Evolutionary conservation across 2,329 filamentous ascomycete species (phyloP), one percentile per base, ranked within the genome.

Genomic region (Botryotinia calthae): DNA sequence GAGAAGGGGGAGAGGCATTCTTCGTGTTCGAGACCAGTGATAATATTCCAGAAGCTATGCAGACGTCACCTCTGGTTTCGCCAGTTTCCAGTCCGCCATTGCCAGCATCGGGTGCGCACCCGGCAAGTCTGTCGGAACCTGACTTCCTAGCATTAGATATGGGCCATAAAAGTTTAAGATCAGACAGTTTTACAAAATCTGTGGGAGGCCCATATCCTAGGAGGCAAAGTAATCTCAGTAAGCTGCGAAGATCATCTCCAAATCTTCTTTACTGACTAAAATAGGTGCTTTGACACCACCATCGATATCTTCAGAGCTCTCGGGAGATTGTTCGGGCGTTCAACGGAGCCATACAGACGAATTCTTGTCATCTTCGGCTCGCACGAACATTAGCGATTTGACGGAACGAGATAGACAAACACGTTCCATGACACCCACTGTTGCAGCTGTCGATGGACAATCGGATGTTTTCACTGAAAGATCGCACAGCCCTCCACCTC

Each of bases 1-100:
- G 96, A 62, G 96, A 99, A 81, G 96, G 94, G 70, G 96, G 96
- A 76, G 96, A 99, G 84, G 96, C 96, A 40, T 99, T 99, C 84
- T 99, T 99, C 82, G 94, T 99, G 76, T 98, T 99, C 80, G 94
- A 98, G 84, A 99, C 96, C 14, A 92, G 91, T 70, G 93, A 95
- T 77, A 91, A 90, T 79, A 96, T 99, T 73, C 96, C 96, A n/a
- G 92, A 93, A 81, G 93, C 92, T 72, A 85, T 98, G 80, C 96
- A 98, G 84, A 99, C 96, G 1, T 98, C 95, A 65, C 96, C 96
- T 48, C 86, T 98, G 70, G 93, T 97, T 69, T 98, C 95, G 37
- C 96, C 96, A 8, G 91, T 90, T n/a, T 88, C 89, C 71, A 98
- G 95, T 80, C 96, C 96, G 31, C 88, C 89, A n/a, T 84, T 92